phyloP scores from a whole-genome alignment of 1,284 basidiomycete genomes.

The Ustilago xerochloae region DNA sequence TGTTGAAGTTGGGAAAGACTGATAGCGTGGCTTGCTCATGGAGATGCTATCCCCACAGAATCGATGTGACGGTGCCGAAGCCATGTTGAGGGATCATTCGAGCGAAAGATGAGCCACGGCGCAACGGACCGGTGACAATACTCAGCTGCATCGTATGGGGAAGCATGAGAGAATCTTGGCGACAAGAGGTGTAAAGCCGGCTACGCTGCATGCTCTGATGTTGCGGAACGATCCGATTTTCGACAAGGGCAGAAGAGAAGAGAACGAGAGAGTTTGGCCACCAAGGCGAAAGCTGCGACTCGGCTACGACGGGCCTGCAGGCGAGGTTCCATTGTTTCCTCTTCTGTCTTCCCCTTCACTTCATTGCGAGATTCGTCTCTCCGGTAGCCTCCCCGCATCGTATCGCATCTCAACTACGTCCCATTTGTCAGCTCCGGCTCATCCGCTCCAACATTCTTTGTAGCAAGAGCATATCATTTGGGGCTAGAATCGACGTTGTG shows the following conservation, averaged over 20 bases:
- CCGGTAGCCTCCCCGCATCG: neutral
- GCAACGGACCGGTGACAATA: conserved; percentile 11
- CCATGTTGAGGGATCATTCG: no score
- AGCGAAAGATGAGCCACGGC: conserved; percentile 10
- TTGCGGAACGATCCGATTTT: neutral
- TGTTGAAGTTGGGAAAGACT: neutral
- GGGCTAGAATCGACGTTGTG: neutral
- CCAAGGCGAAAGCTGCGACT: no score
- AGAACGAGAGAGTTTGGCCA: no score
- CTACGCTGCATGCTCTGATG: no score
- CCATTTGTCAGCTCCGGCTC: neutral
- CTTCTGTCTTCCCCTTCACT: neutral
- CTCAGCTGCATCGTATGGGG: neutral
- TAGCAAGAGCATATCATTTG: no score
- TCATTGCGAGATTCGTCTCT: neutral
- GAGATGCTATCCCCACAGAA: neutral
- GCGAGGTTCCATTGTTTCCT: neutral
- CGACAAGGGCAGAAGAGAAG: neutral
- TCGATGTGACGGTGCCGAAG: neutral
- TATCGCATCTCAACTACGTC: neutral
- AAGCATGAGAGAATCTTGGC: neutral
- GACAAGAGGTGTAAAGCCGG: neutral
- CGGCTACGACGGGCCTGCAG: neutral
- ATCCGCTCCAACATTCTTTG: no score
- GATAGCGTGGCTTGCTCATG: neutral